A percentile compares a stretch with the other conserved stretches of the same genome.
phyloP scores from a whole-genome alignment of 2,329 filamentous ascomycete species.

The Alternaria longipes region DNA sequence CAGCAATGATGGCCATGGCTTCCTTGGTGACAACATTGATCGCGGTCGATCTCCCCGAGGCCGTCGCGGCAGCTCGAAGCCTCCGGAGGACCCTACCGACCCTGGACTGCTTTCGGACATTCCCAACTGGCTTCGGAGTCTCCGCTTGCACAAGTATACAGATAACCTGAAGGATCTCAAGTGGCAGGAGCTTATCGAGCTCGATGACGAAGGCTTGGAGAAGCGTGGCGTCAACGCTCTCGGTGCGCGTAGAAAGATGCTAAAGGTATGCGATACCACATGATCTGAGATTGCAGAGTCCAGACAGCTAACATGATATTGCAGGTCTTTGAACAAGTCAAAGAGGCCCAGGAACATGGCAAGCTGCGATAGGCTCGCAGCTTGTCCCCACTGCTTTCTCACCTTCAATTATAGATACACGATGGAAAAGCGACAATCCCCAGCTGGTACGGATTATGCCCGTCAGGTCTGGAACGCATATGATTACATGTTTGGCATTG shows the following conservation, averaged over 20 bases:
- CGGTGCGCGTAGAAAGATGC: slow-evolving; percentile 94
- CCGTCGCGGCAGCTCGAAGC: slow-evolving; percentile 92
- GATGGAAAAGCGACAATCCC: slow-evolving; percentile 30
- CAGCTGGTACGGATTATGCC: slow-evolving; percentile 37
- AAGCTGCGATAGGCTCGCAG: slow-evolving; percentile 45
- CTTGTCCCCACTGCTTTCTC: slow-evolving; percentile 7
- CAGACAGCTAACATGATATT: slow-evolving; percentile 42
- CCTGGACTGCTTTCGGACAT: slow-evolving; percentile 91
- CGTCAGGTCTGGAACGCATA: slow-evolving; percentile 38
- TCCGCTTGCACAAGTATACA: slow-evolving; percentile 97
- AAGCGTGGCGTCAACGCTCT: slow-evolving; percentile 93
- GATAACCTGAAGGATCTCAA: slow-evolving; percentile 97
- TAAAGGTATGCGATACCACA: slow-evolving; percentile 74
- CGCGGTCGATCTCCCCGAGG: slow-evolving; percentile 92
- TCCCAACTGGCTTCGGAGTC: slow-evolving; percentile 91
- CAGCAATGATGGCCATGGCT: slow-evolving; percentile 72
- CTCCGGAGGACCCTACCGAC: slow-evolving; percentile 96
- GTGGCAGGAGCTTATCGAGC: slow-evolving; percentile 90
- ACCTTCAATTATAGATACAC: slow-evolving; percentile 31
- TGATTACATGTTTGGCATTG: slow-evolving; percentile 28
- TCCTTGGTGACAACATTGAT: slow-evolving; percentile 90
- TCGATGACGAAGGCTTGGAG: slow-evolving; percentile 93
- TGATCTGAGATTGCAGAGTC: background rate
- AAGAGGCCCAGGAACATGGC: slow-evolving; percentile 63
- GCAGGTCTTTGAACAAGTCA: slow-evolving; percentile 93